A percentile compares a stretch with the other conserved stretches of the same genome.
Evolutionary conservation across 2,329 filamentous ascomycete species (phyloP).

Genomic region (Xylariaceae sp.): DNA sequence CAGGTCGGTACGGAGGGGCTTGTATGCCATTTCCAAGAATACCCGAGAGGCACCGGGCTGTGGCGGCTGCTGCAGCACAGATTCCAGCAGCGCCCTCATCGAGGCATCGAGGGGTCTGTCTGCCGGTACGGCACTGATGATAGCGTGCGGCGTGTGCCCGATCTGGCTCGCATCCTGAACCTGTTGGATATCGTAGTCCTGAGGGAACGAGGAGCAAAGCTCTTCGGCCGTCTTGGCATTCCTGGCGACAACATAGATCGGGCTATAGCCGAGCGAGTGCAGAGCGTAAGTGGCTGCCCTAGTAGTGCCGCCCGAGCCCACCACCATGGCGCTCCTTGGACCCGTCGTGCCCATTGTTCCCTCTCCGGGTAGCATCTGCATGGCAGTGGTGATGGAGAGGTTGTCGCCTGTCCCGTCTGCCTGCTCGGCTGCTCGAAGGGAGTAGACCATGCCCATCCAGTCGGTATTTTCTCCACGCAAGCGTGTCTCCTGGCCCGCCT

Average conservation of each 20-base stretch:
- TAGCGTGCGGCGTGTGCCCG: conserved; percentile 54
- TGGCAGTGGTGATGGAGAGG: no score
- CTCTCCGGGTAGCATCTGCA: neutral
- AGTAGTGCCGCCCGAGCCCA: conserved; percentile 87
- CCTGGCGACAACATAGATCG: conserved; percentile 82
- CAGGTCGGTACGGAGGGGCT: conserved; percentile 71
- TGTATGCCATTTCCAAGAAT: conserved; percentile 94
- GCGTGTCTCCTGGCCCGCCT: conserved; percentile 35
- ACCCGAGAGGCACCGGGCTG: conserved; percentile 40
- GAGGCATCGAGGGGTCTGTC: conserved; percentile 70
- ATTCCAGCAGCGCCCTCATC: conserved; percentile 58
- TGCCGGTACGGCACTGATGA: conserved; percentile 86
- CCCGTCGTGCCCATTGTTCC: neutral
- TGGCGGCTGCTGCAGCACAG: conserved; percentile 38
- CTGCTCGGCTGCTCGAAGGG: conserved; percentile 64
- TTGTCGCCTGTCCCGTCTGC: no score
- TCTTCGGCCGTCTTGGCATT: conserved; percentile 59
- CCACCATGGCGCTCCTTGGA: conserved; percentile 65
- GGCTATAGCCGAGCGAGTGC: conserved; percentile 71
- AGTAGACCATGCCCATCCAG: conserved; percentile 84
- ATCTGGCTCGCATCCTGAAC: conserved; percentile 41
- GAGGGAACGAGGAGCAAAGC: conserved; percentile 66
- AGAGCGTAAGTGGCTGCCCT: conserved; percentile 87
- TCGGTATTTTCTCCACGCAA: conserved; percentile 91
- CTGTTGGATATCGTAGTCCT: conserved; percentile 60